Evolutionary conservation across 352 stramenopile genomes (phyloP), one percentile per base, ranked within the genome.

Genomic region (Phytophthora niederhauseri): DNA sequence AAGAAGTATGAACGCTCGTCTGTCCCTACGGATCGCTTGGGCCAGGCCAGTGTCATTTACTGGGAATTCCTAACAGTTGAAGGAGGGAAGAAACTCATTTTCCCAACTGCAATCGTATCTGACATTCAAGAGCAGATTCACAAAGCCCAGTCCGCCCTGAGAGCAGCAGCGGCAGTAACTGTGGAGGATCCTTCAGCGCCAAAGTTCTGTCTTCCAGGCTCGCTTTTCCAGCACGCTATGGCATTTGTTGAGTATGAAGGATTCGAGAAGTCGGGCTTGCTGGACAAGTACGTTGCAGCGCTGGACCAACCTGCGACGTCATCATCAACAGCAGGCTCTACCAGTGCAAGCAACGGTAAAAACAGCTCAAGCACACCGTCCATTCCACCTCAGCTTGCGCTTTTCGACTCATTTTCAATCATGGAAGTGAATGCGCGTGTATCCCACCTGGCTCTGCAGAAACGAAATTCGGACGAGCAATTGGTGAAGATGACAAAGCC

Each of bases 381-480:
- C 0, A 85, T 96, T 30, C 89, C 89, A 17, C 80, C 85, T 0
- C 89, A 96, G 55, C 75, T 96, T 3, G 74, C 83, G 1, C 71
- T 96, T 19, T 96, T 94, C 57, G 89, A 96, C 54, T 74, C 85
- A 1, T 96, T 95, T 57, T 94, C 87, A 31, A 91, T 96, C 48
- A 94, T 93, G 87, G 89, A 96, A 74, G 63, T 95, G 0, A 96
- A 96, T 60, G 78, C 84, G 3, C 81, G 89, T 9, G 91, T 95
- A 54, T 92, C 82, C 4, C 80, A 92, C 50, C 26, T 81, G 52
- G 78, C 80, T 12, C 55, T 89, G 28, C 66, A 79, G 60, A 83
- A 82, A 28, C 78, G 80, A 8, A 84, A 73, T 52, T 50, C 64
- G n/a, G 75, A 86, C 46, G 58, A 81, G 8, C 68, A 81, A 11